Conservation (phyloP, 768 basidiomycete species). For the Boletus subparvulus region DNA sequence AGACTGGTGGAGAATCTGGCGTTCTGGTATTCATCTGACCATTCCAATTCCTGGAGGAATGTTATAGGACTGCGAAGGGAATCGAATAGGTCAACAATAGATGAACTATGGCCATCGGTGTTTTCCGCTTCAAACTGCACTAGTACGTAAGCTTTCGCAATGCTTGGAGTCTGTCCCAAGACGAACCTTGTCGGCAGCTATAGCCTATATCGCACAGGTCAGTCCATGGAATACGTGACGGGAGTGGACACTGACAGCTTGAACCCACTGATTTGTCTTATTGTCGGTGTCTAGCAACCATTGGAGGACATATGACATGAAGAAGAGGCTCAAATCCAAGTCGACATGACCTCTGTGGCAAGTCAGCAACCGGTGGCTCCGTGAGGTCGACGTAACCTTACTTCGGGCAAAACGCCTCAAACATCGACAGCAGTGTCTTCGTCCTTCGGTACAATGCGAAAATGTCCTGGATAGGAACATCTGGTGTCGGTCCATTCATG, state of each 20-base stretch:
- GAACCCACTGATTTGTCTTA: constrained; percentile 93
- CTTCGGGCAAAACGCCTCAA: constrained; percentile 76
- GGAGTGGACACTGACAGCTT: constrained; percentile 62
- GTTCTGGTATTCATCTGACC: constrained; percentile 88
- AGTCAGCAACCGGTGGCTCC: not conserved
- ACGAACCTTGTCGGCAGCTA: constrained; percentile 76
- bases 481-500: constrained; percentile 83
- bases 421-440: constrained; percentile 76
- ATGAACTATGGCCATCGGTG: constrained; percentile 86
- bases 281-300: constrained; percentile 89
- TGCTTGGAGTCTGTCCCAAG: not conserved
- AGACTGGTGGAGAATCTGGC: constrained; percentile 88
- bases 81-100: constrained; percentile 94
- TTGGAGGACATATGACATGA: constrained; percentile 82
- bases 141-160: constrained; percentile 1
- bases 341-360: constrained; percentile 49
- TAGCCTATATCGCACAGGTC: constrained; percentile 51
- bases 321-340: constrained; percentile 75
- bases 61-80: constrained; percentile 88
- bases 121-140: constrained; percentile 77
- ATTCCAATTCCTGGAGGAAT: constrained; percentile 86
- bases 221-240: constrained; percentile 1
- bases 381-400: constrained; percentile 38
- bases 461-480: constrained; percentile 86
- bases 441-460: constrained; percentile 83